Evolutionary conservation across 2,329 filamentous ascomycete species (phyloP).

Genomic region (Coniochaeta pulveracea): DNA sequence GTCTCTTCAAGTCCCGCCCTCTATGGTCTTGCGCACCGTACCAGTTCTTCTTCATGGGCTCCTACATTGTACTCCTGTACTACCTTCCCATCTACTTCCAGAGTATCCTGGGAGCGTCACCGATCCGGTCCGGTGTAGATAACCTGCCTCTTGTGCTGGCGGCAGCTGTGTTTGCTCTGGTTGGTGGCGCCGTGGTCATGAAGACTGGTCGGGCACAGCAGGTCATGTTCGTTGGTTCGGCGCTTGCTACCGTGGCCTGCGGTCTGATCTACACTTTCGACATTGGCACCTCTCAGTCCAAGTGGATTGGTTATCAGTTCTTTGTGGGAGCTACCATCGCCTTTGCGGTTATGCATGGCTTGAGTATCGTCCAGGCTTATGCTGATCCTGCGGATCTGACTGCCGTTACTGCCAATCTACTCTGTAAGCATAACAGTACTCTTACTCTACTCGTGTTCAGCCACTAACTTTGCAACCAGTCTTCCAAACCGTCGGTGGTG

Average conservation of each 20-base stretch:
- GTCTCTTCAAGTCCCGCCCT: constrained; percentile 41
- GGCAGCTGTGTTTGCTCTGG: constrained; percentile 16
- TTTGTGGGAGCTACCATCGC: constrained; percentile 26
- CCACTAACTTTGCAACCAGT: constrained; percentile 9
- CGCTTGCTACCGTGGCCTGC: constrained; percentile 19
- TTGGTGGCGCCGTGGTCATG: constrained; percentile 16
- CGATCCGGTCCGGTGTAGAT: constrained; percentile 44
- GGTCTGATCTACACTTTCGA: constrained; percentile 22
- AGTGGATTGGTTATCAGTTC: constrained; percentile 22
- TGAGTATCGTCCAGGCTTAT: constrained; percentile 24
- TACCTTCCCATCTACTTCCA: constrained; percentile 65
- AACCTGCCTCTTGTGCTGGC: constrained; percentile 22
- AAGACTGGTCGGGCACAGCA: constrained; percentile 10
- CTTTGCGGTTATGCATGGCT: constrained; percentile 23
- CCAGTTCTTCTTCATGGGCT: constrained; percentile 41
- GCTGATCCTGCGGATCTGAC: constrained; percentile 11
- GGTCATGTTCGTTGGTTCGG: constrained; percentile 14
- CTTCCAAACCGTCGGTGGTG: constrained; percentile 26
- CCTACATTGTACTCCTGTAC: constrained; percentile 44
- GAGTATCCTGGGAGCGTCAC: constrained; percentile 45
- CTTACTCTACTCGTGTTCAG: neutral
- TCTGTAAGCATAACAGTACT: constrained; percentile 5
- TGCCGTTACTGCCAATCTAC: constrained; percentile 8
- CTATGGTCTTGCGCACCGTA: constrained; percentile 40
- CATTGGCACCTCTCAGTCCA: constrained; percentile 13